These are phyloP conservation scores for Microthlaspi erraticum DNA, from an alignment of 345 rosid genomes.

Conservation along the genomic window DNA sequence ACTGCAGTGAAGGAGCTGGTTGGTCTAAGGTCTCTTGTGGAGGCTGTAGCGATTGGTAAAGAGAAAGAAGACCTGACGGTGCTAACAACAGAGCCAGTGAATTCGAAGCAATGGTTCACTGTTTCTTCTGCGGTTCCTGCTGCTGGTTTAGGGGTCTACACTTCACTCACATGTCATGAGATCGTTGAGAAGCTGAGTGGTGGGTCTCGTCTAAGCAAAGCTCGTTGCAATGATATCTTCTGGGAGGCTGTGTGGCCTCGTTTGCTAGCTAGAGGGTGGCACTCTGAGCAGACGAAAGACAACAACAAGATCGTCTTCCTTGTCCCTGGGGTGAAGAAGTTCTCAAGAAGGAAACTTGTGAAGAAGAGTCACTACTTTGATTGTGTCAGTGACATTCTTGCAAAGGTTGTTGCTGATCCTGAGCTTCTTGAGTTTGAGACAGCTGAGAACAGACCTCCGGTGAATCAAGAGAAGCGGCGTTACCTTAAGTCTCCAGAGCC, in stretches of 20 bases:
- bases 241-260: constrained; percentile 92
- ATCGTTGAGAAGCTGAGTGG: constrained; percentile 56
- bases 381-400: constrained; percentile 63
- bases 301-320: constrained; percentile 59
- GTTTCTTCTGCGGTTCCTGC: constrained; percentile 30
- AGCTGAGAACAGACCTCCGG: constrained; percentile 34
- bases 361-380: constrained; percentile 68
- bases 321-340: constrained; percentile 65
- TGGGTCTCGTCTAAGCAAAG: constrained; percentile 64
- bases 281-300: constrained; percentile 64
- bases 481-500: constrained; percentile 60
- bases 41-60: constrained; percentile 70
- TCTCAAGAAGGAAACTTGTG: constrained; percentile 63
- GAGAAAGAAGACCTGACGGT: constrained; percentile 65
- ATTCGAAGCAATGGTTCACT: constrained; percentile 47
- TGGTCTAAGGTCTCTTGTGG: constrained; percentile 55
- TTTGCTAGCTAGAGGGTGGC: constrained; percentile 75
- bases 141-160: constrained; percentile 45
- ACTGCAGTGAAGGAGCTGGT: constrained; percentile 48
- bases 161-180: constrained; percentile 54
- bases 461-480: constrained; percentile 36
- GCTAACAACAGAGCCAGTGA: constrained; percentile 51
- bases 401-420: constrained; percentile 70
- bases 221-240: constrained; percentile 66
- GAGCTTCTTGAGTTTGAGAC: constrained; percentile 60